phyloP scores from a whole-genome alignment of 2,329 filamentous ascomycete species.

The Cordyceps tenuipes region DNA sequence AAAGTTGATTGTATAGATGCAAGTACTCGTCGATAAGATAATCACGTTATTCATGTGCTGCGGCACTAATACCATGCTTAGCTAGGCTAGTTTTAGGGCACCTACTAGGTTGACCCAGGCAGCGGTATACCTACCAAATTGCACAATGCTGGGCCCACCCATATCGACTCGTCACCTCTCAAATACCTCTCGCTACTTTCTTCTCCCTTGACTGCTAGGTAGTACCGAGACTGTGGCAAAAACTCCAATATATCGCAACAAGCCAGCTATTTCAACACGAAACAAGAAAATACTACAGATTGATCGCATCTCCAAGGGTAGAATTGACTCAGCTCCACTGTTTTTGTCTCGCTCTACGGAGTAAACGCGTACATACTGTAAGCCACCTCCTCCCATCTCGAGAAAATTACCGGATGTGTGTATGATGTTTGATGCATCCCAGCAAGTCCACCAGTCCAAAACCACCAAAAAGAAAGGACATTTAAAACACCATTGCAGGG shows the following conservation, averaged over 20 bases:
- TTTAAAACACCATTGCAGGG: no score
- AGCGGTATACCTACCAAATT: neutral
- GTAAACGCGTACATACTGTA: neutral
- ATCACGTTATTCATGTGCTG: no score
- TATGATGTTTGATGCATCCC: slow-evolving; percentile 2
- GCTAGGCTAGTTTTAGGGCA: no score
- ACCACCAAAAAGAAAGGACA: neutral
- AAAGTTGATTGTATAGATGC: no score
- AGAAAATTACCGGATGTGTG: neutral
- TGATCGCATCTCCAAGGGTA: neutral
- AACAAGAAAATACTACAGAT: neutral
- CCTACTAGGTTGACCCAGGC: neutral
- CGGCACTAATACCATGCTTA: no score
- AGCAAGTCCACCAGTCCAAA: neutral
- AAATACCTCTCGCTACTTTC: neutral
- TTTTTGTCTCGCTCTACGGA: neutral
- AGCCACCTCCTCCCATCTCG: neutral
- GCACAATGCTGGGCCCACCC: neutral
- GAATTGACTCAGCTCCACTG: neutral
- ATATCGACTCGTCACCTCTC: neutral
- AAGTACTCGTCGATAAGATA: no score
- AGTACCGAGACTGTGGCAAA: neutral
- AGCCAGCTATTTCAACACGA: neutral
- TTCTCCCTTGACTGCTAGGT: neutral
- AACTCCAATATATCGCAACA: neutral